Evolutionary conservation across 1,284 basidiomycete genomes (phyloP).

Genomic region (Boletus semigastroideus): DNA sequence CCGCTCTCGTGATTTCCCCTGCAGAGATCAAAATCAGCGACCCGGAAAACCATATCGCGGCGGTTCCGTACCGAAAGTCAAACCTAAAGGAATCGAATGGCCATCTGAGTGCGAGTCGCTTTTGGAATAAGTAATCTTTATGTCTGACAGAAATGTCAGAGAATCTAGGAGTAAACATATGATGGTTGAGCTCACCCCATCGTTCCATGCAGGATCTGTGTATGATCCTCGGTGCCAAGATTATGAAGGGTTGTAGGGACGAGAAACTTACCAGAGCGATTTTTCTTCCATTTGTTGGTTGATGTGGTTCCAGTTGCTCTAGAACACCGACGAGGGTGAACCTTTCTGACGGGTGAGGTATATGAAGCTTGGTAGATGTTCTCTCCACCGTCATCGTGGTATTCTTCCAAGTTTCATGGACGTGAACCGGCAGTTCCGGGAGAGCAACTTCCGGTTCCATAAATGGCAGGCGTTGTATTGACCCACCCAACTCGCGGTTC

Average conservation of each 20-base stretch:
- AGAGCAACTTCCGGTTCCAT: slow-evolving; percentile 11
- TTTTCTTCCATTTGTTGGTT: slow-evolving; percentile 54
- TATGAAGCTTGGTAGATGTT: slow-evolving; percentile 49
- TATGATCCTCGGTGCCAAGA: slow-evolving; percentile 13
- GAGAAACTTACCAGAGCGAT: slow-evolving; percentile 62
- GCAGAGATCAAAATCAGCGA: slow-evolving; percentile 6
- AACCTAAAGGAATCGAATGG: slow-evolving; percentile 81
- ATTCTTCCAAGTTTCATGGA: slow-evolving; percentile 9
- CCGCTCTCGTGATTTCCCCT: slow-evolving; percentile 76
- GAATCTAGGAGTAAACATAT: background rate
- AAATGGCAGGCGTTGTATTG: slow-evolving; percentile 31
- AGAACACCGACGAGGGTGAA: slow-evolving; percentile 59
- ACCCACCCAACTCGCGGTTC: background rate
- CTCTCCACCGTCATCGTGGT: slow-evolving; percentile 35
- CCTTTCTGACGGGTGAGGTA: slow-evolving; percentile 55
- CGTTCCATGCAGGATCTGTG: slow-evolving; percentile 72
- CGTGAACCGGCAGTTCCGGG: background rate
- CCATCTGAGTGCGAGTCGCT: slow-evolving; percentile 63
- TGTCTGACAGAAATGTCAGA: slow-evolving; percentile 47
- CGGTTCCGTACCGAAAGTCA: slow-evolving; percentile 70
- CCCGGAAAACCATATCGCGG: background rate
- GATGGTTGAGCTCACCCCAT: slow-evolving; percentile 54
- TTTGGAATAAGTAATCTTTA: slow-evolving; percentile 82
- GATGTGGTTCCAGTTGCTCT: slow-evolving; percentile 54
- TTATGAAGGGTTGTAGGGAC: background rate